Base-by-base conservation (phyloP, 192 early-diverging fungal genomes). In the Linnemannia schmuckeri region DNA sequence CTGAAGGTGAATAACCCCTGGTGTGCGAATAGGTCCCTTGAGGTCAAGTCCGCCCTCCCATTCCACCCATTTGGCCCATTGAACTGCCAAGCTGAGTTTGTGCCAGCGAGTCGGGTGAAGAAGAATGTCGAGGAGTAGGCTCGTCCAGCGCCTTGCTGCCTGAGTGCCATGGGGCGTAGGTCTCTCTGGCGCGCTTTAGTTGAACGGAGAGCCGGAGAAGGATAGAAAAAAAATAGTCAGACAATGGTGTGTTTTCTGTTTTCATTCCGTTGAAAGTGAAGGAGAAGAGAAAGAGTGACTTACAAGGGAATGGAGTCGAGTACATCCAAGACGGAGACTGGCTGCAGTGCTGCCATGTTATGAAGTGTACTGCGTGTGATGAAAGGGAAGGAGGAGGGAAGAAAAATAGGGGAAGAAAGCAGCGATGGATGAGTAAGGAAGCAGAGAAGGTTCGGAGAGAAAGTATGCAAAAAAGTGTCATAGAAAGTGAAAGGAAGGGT, bases 1-100 rank as follows among this genome's bases (percentile, higher is more conserved):
- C 40, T 85, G 83, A 15, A 85, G 83, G 54, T 85, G 80, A 33
- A 85, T 57, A 44, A 85, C 49, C 3, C 78, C 74, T 6, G 83
- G 83, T 40, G 83, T 80, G 41, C 77, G 77, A n/a, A 74, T 75
- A 22, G 77, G 69, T 42, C 35, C 42, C 37, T 85, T 85, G 44
- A 79, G 61, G 70, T 85, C 83, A 22, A 68, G 78, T 33, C 83
- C 83, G 41, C 77, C 77, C 40, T 85, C 83, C 83, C 83, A 85
- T 37, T 83, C 82, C 35, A 83, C n/a, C 82, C 82, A 83, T 72
- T 83, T 83, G 37, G 82, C 82, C 82, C 82, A 83, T 41, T 83
- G 82, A 37, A 77, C 74, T 18, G 78, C 74, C 10, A 79, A 73
- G 18, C 83, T 78, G 24, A 85, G 83, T 66, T 80, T 85, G 27